A percentile compares a stretch with the other conserved stretches of the same genome.
Conservation (phyloP, 2,329 filamentous ascomycete species). For the Furcasterigmium furcatum region DNA sequence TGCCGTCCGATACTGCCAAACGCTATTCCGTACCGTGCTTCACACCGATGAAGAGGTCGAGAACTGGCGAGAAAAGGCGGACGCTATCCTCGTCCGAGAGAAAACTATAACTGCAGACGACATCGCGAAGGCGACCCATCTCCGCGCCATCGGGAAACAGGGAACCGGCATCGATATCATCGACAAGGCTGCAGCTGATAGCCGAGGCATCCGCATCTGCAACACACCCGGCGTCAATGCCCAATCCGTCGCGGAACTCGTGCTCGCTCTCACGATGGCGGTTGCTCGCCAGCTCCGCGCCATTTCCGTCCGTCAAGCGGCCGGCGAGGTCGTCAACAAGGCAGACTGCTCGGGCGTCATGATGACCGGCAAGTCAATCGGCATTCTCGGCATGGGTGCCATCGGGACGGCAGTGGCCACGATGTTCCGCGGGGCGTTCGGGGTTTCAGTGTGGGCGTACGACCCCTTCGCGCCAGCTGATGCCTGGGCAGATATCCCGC, state of each 20-base stretch:
- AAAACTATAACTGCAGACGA: background rate
- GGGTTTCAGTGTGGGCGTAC: slow-evolving; percentile 2
- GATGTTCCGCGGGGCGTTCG: slow-evolving; percentile 8
- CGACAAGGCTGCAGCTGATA: slow-evolving; percentile 25
- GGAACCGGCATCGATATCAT: background rate
- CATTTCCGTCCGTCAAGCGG: background rate
- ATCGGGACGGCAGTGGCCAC: slow-evolving; percentile 29
- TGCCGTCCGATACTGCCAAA: background rate
- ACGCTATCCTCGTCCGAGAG: background rate
- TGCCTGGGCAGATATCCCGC: slow-evolving; percentile 5
- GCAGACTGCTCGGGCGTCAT: slow-evolving; percentile 36
- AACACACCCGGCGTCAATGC: slow-evolving; percentile 44
- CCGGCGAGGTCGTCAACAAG: slow-evolving; percentile 23
- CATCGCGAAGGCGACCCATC: slow-evolving; percentile 7
- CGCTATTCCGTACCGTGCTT: background rate
- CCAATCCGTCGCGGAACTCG: slow-evolving; percentile 35
- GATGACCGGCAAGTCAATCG: slow-evolving; percentile 27
- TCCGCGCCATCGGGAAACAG: background rate
- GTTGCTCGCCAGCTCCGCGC: slow-evolving; percentile 5
- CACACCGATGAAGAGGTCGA: background rate
- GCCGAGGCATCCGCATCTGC: slow-evolving; percentile 35
- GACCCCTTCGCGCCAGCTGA: slow-evolving; percentile 6
- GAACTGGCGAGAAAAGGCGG: background rate
- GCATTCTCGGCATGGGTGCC: slow-evolving; percentile 35
- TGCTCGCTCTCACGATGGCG: slow-evolving; percentile 21